These are phyloP conservation scores for Purshia tridentata DNA, from an alignment of 306 rosid genomes.

Conservation along the genomic window DNA sequence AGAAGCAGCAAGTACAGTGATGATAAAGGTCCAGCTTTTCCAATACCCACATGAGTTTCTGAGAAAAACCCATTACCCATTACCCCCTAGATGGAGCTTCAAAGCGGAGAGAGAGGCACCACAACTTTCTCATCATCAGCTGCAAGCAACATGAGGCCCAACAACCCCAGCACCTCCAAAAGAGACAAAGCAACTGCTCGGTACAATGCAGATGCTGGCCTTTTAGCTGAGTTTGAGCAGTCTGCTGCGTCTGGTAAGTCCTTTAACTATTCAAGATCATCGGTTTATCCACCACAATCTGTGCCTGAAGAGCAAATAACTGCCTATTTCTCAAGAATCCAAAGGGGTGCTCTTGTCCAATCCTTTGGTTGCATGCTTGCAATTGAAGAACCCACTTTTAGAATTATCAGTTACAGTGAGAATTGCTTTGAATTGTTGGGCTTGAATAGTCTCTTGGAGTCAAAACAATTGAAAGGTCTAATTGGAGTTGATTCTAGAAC, in stretches of 20 bases:
- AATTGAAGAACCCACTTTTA: conserved; percentile 56
- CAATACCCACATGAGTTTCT: conserved; percentile 9
- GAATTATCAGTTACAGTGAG: conserved; percentile 60
- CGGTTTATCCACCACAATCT: conserved; percentile 38
- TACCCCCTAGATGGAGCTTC: conserved; percentile 30
- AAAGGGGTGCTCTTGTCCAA: conserved; percentile 74
- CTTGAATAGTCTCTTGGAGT: conserved; percentile 29
- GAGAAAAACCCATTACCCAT: conserved; percentile 12
- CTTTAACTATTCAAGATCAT: conserved; percentile 57
- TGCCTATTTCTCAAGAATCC: conserved; percentile 58
- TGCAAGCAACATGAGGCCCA: conserved; percentile 44
- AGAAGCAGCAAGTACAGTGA: not conserved
- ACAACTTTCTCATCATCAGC: conserved; percentile 37
- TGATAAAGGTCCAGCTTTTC: conserved; percentile 10
- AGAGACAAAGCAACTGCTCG: conserved; percentile 44
- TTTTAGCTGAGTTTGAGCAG: conserved; percentile 63
- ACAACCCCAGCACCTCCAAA: not conserved
- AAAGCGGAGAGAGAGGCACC: conserved; percentile 41
- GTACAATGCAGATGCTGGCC: conserved; percentile 66
- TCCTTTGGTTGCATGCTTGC: conserved; percentile 75
- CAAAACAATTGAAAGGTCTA: conserved; percentile 26
- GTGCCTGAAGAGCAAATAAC: conserved; percentile 62
- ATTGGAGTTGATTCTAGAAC: conserved; percentile 63
- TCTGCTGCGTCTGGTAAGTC: conserved; percentile 61
- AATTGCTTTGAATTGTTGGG: conserved; percentile 68